Conservation (phyloP, 441 rosid species). For the Corymbia citriodora region DNA sequence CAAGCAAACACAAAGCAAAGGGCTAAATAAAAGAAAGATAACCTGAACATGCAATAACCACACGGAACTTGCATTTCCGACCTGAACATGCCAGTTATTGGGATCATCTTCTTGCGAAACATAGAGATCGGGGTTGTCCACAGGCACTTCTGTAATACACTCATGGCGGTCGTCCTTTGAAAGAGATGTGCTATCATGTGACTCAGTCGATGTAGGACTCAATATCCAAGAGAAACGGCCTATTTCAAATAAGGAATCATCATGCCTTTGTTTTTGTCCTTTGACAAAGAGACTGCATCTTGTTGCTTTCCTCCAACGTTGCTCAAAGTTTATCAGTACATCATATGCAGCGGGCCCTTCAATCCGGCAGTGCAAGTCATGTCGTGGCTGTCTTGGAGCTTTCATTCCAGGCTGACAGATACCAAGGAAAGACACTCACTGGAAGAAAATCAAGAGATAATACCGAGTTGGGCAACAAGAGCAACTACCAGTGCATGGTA, state of each 20-base stretch:
- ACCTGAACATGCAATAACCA: not conserved
- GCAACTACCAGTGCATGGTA: not conserved
- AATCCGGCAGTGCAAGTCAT: conserved; percentile 78
- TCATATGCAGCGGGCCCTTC: conserved; percentile 98
- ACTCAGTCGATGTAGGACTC: conserved; percentile 40
- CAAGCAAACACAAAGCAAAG: not conserved
- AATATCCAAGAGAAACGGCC: conserved; percentile 89
- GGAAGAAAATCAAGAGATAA: not conserved
- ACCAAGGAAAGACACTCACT: not conserved
- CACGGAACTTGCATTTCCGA: conserved; percentile 13
- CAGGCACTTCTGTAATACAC: conserved; percentile 49
- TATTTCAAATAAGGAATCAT: conserved; percentile 71
- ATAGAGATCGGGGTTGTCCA: conserved; percentile 45
- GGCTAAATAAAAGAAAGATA: not conserved
- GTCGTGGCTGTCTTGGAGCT: conserved; percentile 98
- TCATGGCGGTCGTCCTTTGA: conserved; percentile 9
- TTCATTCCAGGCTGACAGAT: conserved; percentile 39
- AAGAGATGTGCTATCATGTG: not conserved
- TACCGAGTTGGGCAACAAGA: not conserved
- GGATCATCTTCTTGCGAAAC: conserved; percentile 54
- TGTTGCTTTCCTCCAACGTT: conserved; percentile 86
- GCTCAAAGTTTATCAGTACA: conserved; percentile 92
- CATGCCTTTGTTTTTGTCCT: conserved; percentile 56
- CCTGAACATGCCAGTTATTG: conserved; percentile 95
- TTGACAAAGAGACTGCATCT: conserved; percentile 47